These are phyloP conservation scores for Heterobasidion irregulare DNA, from an alignment of 1,284 basidiomycete genomes.

Conservation along the genomic window DNA sequence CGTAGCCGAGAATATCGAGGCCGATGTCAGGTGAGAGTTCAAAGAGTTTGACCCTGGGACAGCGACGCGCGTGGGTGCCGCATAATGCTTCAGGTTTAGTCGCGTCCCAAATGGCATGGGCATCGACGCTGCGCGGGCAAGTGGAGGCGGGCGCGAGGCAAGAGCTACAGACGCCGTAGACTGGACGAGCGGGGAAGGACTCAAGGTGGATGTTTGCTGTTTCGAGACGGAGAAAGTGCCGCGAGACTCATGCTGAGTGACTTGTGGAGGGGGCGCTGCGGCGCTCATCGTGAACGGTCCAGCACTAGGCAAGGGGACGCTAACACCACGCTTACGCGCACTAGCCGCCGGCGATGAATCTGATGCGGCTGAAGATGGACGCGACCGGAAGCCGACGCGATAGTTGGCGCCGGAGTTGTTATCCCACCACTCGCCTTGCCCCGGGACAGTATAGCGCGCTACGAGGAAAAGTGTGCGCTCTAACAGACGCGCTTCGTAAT, in stretches of 20 bases:
- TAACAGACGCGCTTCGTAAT: constrained; percentile 61
- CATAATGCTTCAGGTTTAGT: constrained; percentile 13
- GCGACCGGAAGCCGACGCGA: constrained; percentile 48
- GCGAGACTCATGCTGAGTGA: neutral
- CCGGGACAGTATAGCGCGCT: constrained; percentile 41
- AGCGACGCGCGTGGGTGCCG: constrained; percentile 4
- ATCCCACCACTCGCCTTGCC: constrained; percentile 77
- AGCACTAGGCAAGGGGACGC: constrained; percentile 8
- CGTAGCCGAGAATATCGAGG: neutral
- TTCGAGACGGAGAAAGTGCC: neutral
- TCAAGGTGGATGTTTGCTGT: neutral
- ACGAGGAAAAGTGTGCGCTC: constrained; percentile 62
- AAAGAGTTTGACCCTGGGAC: neutral
- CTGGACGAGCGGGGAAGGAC: neutral
- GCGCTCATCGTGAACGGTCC: constrained; percentile 9
- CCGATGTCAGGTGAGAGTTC: neutral
- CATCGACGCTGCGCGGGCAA: constrained; percentile 5
- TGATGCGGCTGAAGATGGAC: constrained; percentile 6
- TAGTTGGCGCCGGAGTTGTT: constrained; percentile 83
- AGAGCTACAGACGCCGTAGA: neutral
- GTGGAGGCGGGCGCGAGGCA: constrained; percentile 1
- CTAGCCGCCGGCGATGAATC: constrained; percentile 2
- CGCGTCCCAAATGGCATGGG: constrained; percentile 7
- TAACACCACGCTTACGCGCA: constrained; percentile 7
- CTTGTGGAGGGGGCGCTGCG: neutral